Base-by-base conservation (phyloP, 805 yeast genomes). In the Naumovozyma castellii region DNA sequence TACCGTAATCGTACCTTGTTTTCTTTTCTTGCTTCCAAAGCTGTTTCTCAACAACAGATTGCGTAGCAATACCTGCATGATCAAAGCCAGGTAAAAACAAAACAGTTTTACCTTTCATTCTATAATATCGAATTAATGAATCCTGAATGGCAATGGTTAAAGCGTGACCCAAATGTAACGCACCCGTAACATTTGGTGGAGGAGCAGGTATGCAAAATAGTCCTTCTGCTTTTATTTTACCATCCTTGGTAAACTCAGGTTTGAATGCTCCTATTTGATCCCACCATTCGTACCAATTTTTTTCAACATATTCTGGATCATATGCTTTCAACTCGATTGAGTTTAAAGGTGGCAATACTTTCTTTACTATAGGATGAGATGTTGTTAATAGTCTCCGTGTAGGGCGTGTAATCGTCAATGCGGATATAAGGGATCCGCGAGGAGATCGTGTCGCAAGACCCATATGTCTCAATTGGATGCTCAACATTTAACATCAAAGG, bases 41-140 rank as follows among this genome's bases (percentile, higher is more conserved):
- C 67, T 80, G 86, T 67, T 90, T 90, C 68, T 90, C 98, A 45
- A 90, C 97, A 48, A 92, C 97, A 14, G 95, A 83, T 66, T 90
- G 98, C 6, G 97, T 92, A 29, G 96, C 94, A 62, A 90, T 90
- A 71, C 98, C 98, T 20, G 97, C 97, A 61, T 90, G 98, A 66
- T 90, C 97, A 59, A 90, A 90, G 28, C 98, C 98, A 35, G 97
- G 97, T 40, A 90, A 61, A 65, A 82, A 92, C 45, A 90, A 68
- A 4, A 87, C 87, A 39, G 97, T 86, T 64, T 84, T 84, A 35
- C 97, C 97, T 64, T 78, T 79, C 97, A 90, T 92, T 69, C 97
- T 81, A 72, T 92, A 78, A 71, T 75, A 90, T 64, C 98, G 76
- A 48, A 87, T 78, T 59, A 90, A 74, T 13, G 96, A 64, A 61